Evolutionary conservation across 148 eudicot genomes (phyloP), one percentile per base, ranked within the genome.

Genomic region (Heliosperma pusillum): DNA sequence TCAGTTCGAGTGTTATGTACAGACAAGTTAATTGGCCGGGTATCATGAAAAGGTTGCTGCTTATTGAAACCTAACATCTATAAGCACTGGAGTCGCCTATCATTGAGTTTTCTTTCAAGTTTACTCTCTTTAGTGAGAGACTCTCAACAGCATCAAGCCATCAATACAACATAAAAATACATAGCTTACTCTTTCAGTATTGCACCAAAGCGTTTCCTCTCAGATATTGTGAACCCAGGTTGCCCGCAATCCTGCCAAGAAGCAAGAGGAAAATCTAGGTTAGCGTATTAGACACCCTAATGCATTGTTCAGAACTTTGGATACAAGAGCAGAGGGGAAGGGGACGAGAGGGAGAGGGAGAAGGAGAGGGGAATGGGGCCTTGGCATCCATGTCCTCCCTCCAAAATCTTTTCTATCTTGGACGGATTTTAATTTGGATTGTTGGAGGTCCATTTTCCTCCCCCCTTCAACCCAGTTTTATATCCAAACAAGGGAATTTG

Each of bases 221-320:
- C 98, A 57, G 93, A 80, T 72, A 88, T 74, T 78, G 98, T 95
- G 82, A 92, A 95, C 73, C 98, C 98, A 82, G 98, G 98, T 65
- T 95, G 98, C 21, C 98, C 98, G 69, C 90, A 88, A 72, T 95
- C 98, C 97, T 93, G 89, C 85, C 58, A 77, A 47, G 26, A 67
- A 60, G 63, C 25, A 81, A 81, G 27, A 67, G 13, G 65, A 45
- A 57, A 64, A 57, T 50, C 73, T 45, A 30, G 24, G 24, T 80
- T 67, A 36, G 42, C 6, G 42, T 36, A 3, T 36, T 36, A 72
- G 68, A 16, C 50, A 55, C 58, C 42, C 58, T 69, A 5, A 55
- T 67, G 16, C 55, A 11, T 50, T 50, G 55, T 50, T 10, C 9
- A 5, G 5, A 10, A 10, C 9, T 42, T 50, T 16, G 55, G 16